Evolutionary conservation across 2,329 filamentous ascomycete species (phyloP), one percentile per base, ranked within the genome.

Genomic region (Pseudogymnoascus sp.): DNA sequence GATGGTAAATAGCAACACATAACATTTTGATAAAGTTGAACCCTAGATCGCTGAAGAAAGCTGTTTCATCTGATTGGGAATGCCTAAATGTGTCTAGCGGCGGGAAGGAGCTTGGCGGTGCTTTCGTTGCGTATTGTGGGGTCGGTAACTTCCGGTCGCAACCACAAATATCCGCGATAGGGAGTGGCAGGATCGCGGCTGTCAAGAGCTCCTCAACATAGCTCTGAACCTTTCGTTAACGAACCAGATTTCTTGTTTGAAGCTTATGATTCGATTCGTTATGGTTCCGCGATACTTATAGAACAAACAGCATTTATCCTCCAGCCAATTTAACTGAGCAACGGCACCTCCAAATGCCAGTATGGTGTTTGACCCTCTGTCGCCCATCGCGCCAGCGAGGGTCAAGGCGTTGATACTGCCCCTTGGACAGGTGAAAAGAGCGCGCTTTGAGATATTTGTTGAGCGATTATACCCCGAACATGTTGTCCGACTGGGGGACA

Each of bases 351-450:
- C 74, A 73, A 72, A 78, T 80, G 77, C 75, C 80, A 88, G 77
- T 73, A 96, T 96, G 92, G 87, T 84, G 78, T 82, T 89, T 77
- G 93, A 97, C 80, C 87, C 90, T 75, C 84, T 96, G 74, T 89
- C 92, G 74, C 92, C 93, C 75, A 86, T 92, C 78, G 89, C 92
- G 75, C 92, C 92, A 73, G 93, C 92, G 78, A 89, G 90, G 81
- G 85, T 97, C 72, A 89, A 90, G 78, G 90, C 88, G 65, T 84
- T 97, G 68, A 83, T 96, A 63, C 79, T 97, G 64, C 94, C 94
- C 61, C 81, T 96, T 67, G 93, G 93, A 60, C 87, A 84, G 71
- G 94, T 97, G 73, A 92, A 87, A 73, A 84, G 87, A 64, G 86
- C 88, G 60, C 84, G 89, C 63, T 97, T 97, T 74, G 76, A 86